Base-by-base conservation (phyloP, 2,329 filamentous ascomycete species). In the Apiospora rasikravindrae region DNA sequence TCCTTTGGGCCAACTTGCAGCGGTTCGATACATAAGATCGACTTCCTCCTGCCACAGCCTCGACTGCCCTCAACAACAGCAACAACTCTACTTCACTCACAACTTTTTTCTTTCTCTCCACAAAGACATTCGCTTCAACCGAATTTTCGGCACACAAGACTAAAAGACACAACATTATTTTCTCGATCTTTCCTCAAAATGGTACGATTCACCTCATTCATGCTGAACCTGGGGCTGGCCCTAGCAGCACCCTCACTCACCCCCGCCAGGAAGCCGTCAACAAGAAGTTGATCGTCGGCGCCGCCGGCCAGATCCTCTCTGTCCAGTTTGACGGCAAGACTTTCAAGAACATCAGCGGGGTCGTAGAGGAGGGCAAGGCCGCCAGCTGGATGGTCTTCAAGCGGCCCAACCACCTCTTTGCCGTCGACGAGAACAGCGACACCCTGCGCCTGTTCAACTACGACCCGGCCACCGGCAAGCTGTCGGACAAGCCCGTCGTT, bases 321-420 rank as follows among this genome's bases (percentile, higher is more conserved):
- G 84, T 82, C 73, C 77, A 83, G 69, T 87, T 85, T 71, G 80
- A 84, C 74, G 84, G 82, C 71, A 73, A 75, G 24, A 73, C 71
- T 53, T 86, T 88, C 76, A 79, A 79, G 44, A 75, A 84, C 33
- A 80, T 84, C 26, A 75, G 77, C 68, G 84, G 83, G 49, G 78
- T 80, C 45, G 75, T 76, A 2, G 74, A 77, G 10, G 33, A 75
- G 0, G 81, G 81, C 66, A 76, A 79, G 4, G 75, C 73, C 1
- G 82, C 86, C 29, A 86, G 84, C 73, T 88, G 86, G 86, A 78
- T 88, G 78, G 78, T 82, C 51, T 83, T 82, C 77, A 81, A 81
- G 68, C 73, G 79, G 24, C 82, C 82, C 37, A 80, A 83, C 75
- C 76, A 79, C 5, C 72, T 88, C 61, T 88, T 86, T 72, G 84